Base-by-base conservation (phyloP, 73 alveolate genomes). In the Blepharisma japonicum region DNA sequence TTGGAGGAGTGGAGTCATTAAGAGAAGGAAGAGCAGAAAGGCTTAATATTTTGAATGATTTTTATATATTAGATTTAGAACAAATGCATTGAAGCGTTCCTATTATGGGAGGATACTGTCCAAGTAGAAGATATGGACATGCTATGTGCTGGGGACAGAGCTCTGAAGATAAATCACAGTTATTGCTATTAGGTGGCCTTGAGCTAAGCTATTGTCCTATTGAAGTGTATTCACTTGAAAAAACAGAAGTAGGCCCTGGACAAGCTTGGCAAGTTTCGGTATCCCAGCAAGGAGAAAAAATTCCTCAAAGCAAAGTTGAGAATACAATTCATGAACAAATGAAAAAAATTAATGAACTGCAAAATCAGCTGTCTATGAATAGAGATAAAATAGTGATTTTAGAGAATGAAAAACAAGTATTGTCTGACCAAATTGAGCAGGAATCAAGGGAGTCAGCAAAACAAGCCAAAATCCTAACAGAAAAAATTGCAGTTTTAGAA, bases 1-100 rank as follows among this genome's bases (percentile, higher is more conserved):
- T 70, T 45, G 80, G 80, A 39, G 80, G 80, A 2, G 56, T 45
- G 2, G 80, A 47, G 45, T 70, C 56, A 0, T n/a, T 70, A 14
- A 23, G 80, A 70, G 80, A 70, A 45, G 80, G 80, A 2, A 18
- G 66, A 7, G 66, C 80, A n/a, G 80, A 70, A 70, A 70, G 66
- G 5, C 39, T 70, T 2, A 45, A 70, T 5, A 70, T 47, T 70
- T 47, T 70, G 32, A 39, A 47, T 70, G 80, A 70, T 70, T 70
- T 70, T 47, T 70, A 45, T 45, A 45, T 39, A 11, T 5, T 70
- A 70, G 80, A 70, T 45, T n/a, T 70, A 47, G 11, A 18, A 14
- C 55, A 70, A 70, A 70, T 45, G 56, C 80, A 70, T 45, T 70
- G 80, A 6, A 70, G 68, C 27, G 66, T 47, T n/a, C 80, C 80